Evolutionary conservation across 1,284 basidiomycete species (phyloP), one percentile per base, ranked within the genome.

Genomic region (Meripilus lineatus): DNA sequence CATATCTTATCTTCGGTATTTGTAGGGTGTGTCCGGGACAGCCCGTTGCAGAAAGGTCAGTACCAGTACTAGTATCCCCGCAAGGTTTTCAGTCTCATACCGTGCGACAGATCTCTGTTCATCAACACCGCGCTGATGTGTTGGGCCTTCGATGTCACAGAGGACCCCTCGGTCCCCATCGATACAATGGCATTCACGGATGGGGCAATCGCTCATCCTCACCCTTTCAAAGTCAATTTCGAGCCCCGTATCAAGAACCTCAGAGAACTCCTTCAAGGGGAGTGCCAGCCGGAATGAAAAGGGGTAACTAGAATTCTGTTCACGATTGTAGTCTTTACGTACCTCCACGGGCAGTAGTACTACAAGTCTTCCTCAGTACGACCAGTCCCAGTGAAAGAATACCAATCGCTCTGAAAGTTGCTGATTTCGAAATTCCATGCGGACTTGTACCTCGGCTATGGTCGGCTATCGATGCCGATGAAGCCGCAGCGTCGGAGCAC

Each of bases 121-220:
- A 64, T 84, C 38, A 81, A 78, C 48, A 69, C 75, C 0, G 77
- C 78, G 0, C 63, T 79, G 10, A 57, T 77, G 1, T 67, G 78
- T n/a, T 83, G 80, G 79, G 71, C 79, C 0, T 83, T 83, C 62
- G 65, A 53, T 0, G 64, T 84, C 15, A 55, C 56, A 0, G 55
- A 70, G 30, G 77, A 82, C 50, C 64, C 69, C 0, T 53, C 59
- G 8, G 58, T 64, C 2, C 77, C 77, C 0, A 81, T 84, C 40
- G 75, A 84, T 53, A 68, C 70, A 5, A 62, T 72, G 40, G 77
- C 68, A 0, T 80, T 82, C 47, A 77, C 74, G 2, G 74, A 78
- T 46, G 72, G 70, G 1, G 72, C 75, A 8, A 78, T 81, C 51
- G 67, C 71, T 0, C 78, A 81, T 41, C 78, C 79, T 1, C 53